Base-by-base conservation (phyloP, 177 flowering plant genomes). In the Vitis hybrid region DNA sequence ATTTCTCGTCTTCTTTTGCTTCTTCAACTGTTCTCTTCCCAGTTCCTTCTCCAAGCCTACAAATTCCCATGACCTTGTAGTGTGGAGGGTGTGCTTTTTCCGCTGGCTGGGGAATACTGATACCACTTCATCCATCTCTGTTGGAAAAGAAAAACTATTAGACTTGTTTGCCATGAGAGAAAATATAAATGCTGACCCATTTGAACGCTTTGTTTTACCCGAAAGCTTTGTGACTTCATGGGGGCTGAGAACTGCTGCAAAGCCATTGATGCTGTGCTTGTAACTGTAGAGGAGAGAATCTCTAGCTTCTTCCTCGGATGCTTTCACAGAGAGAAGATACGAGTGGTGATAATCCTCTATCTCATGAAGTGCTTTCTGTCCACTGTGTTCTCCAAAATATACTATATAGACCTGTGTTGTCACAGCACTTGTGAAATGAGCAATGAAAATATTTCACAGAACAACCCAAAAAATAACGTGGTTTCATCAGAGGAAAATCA, bases 21-120 rank as follows among this genome's bases (percentile, higher is more conserved):
- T 49, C 2, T 62, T 62, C 14, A 5, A 10, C 29, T 18, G 59
- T 56, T 50, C 49, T 62, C 21, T 49, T 15, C 13, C 72, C 50
- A 39, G 45, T 39, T 64, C 86, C 57, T 81, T 87, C 52, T 80
- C 76, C 15, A 85, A 50, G 8, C 89, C 96, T 48, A 85, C 45
- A 75, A 95, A 90, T 45, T 86, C 84, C 99, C 99, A 93, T 63
- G 99, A 90, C 79, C 98, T 90, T 62, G 98, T 95, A 1, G 99
- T 95, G 2, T 90, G 94, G 57, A 83, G 16, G 18, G 78, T 21
- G 66, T 84, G 86, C 74, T 72, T 79, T 16, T 66, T 71, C 31
- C 86, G 82, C 10, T 80, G 62, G 80, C 90, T 90, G 33, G 64
- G 76, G 39, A 69, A 73, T 49, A 84, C 89, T 1, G 91, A 84